Evolutionary conservation across 108 stramenopile species (phyloP), one percentile per base, ranked within the genome.

Genomic region (Cyclotella choctawhatcheeana): DNA sequence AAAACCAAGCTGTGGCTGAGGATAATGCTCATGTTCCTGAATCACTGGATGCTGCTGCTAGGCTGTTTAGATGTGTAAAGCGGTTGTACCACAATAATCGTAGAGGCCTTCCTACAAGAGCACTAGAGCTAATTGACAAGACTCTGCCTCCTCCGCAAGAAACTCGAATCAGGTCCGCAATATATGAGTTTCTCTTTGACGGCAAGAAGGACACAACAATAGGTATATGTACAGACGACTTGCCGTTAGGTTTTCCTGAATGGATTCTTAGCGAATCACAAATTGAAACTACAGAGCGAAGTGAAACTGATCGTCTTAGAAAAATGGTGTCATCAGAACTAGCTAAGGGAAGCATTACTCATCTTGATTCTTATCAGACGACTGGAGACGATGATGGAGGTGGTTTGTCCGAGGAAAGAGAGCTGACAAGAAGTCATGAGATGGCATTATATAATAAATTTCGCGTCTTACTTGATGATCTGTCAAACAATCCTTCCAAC

Each of bases 61-160:
- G 77, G 59, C 79, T 95, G 25, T 95, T 93, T 65, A 80, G 90
- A n/a, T 90, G 92, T 67, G 76, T 95, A 2, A 58, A 79, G 26
- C 77, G 94, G 67, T 77, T 89, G 55, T 91, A 89, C 59, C 66
- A 81, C 25, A 64, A 79, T 5, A 84, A 85, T 16, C 71, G 89
- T 32, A 79, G 76, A 40, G 63, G 85, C 0, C 80, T 87, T 16
- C 94, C 94, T 16, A 90, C 79, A 52, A 75, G 64, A 37, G 88
- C 90, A 13, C 73, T 93, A 16, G 90, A 93, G 27, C 30, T 66
- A 13, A 79, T 95, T 7, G 81, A 74, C 8, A 33, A 78, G 48
- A 81, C 81, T 13, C 55, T 95, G n/a, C 94, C 94, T 44, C 56
- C 69, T 0, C 52, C 65, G 0, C 73, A 76, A 44, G 88, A 84